These are phyloP conservation scores for Pezicula rhizophila DNA, from an alignment of 2,329 filamentous ascomycete genomes.

Conservation along the genomic window DNA sequence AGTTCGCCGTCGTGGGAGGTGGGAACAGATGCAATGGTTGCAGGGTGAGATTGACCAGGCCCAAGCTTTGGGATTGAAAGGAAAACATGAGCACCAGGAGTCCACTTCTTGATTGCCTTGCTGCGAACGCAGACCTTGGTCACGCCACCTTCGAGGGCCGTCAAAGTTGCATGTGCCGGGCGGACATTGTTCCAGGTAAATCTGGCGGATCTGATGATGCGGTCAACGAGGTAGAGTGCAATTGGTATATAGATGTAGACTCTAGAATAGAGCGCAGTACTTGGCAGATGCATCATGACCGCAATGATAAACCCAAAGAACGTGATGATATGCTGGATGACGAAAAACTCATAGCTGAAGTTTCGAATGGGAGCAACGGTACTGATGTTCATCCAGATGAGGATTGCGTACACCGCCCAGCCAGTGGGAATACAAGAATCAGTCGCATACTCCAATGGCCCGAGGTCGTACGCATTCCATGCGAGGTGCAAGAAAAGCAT, in stretches of 20 bases:
- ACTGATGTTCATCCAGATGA: slow-evolving; percentile 60
- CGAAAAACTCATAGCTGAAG: slow-evolving; percentile 63
- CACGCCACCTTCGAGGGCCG: slow-evolving; percentile 27
- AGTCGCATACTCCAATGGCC: slow-evolving; percentile 19
- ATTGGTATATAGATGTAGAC: slow-evolving; percentile 23
- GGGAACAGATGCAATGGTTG: slow-evolving; percentile 50
- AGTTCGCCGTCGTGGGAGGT: slow-evolving; percentile 50
- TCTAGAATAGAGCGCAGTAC: slow-evolving; percentile 24
- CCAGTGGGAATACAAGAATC: slow-evolving; percentile 37
- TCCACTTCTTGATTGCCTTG: slow-evolving; percentile 29
- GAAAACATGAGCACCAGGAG: slow-evolving; percentile 51
- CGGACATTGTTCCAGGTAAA: slow-evolving; percentile 28
- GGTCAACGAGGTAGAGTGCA: slow-evolving; percentile 17
- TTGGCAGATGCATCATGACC: slow-evolving; percentile 28
- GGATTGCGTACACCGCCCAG: slow-evolving; percentile 56
- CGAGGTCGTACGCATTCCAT: slow-evolving; percentile 20
- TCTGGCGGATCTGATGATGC: slow-evolving; percentile 20
- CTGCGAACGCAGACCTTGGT: slow-evolving; percentile 30
- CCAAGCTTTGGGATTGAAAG: slow-evolving; percentile 53
- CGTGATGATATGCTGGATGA: slow-evolving; percentile 60
- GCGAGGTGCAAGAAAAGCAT: slow-evolving; percentile 17
- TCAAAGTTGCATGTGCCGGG: slow-evolving; percentile 20
- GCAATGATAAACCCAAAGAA: slow-evolving; percentile 31
- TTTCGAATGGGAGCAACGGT: slow-evolving; percentile 59
- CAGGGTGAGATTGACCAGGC: slow-evolving; percentile 51